Conservation (phyloP, 176 grass and related monocot species). For the Aegilops umbellulata region DNA sequence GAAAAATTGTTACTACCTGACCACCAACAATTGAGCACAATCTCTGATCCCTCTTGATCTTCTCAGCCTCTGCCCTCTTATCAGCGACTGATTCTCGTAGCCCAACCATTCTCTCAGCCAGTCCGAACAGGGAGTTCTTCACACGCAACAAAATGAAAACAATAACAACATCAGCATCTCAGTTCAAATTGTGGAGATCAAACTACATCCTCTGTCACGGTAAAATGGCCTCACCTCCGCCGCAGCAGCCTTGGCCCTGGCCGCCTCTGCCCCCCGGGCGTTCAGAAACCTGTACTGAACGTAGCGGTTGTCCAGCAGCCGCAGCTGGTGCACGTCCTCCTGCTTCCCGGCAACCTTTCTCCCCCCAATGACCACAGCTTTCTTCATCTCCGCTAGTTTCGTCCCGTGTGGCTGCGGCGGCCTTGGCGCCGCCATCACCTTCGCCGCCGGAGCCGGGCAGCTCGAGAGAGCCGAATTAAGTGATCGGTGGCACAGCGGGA, state of each 20-base stretch:
- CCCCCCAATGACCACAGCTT: conserved; percentile 6
- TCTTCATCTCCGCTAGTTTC: conserved; percentile 50
- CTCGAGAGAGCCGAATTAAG: conserved; percentile 63
- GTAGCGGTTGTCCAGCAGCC: conserved; percentile 63
- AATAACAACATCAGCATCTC: neutral
- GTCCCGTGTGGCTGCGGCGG: conserved; percentile 64
- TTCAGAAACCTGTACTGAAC: conserved; percentile 74
- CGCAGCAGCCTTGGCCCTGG: conserved; percentile 38
- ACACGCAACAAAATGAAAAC: neutral
- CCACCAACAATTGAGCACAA: conserved; percentile 40
- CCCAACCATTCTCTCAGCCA: conserved; percentile 18
- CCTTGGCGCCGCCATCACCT: conserved; percentile 24
- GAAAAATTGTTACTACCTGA: conserved; percentile 65
- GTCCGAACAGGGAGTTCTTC: conserved; percentile 66
- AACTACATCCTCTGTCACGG: neutral
- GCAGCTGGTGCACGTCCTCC: conserved; percentile 70
- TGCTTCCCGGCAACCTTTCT: conserved; percentile 52
- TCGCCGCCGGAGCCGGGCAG: conserved; percentile 29
- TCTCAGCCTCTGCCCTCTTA: conserved; percentile 51
- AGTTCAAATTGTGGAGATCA: neutral
- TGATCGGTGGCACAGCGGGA: conserved; percentile 64
- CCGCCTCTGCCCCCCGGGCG: conserved; percentile 34
- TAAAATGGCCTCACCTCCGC: conserved; percentile 49
- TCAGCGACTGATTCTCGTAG: conserved; percentile 41
- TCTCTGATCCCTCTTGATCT: conserved; percentile 42